Conservation (phyloP, 306 rosid species). For the Prosopis cineraria region DNA sequence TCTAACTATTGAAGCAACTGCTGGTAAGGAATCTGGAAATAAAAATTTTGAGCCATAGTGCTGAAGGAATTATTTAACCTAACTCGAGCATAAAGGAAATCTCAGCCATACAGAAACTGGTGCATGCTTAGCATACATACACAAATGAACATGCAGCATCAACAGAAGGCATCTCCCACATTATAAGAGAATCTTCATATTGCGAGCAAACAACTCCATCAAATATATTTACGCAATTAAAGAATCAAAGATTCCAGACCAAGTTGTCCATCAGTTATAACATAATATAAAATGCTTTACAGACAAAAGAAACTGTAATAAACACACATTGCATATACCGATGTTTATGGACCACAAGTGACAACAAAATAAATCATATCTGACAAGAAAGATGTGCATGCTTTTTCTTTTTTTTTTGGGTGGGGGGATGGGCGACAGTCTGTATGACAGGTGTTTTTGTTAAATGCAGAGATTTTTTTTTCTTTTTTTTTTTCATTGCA, state of each 20-base stretch:
- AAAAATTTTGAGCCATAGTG: background rate
- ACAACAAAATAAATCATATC: constrained; percentile 1
- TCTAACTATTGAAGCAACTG: constrained; percentile 1
- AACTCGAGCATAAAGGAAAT: background rate
- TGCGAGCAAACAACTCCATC: constrained; percentile 1
- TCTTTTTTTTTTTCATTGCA: background rate
- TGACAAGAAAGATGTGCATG: background rate
- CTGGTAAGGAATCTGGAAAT: background rate
- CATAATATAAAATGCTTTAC: background rate
- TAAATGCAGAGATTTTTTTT: constrained; percentile 6
- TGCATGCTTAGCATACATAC: background rate
- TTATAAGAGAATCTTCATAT: constrained; percentile 9
- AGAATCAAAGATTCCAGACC: constrained; percentile 20
- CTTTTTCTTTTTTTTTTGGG: too few relatives aligned
- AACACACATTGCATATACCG: background rate
- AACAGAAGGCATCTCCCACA: background rate
- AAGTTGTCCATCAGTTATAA: background rate
- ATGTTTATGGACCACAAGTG: constrained; percentile 10
- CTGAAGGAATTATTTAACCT: background rate
- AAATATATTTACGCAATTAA: background rate
- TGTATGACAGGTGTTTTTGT: background rate
- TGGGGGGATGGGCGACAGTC: background rate
- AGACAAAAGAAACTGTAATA: constrained; percentile 19
- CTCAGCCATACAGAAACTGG: background rate
- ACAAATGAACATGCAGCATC: background rate